These are phyloP conservation scores for Gossypium anomalum DNA, from an alignment of 345 rosid genomes.

Conservation along the genomic window DNA sequence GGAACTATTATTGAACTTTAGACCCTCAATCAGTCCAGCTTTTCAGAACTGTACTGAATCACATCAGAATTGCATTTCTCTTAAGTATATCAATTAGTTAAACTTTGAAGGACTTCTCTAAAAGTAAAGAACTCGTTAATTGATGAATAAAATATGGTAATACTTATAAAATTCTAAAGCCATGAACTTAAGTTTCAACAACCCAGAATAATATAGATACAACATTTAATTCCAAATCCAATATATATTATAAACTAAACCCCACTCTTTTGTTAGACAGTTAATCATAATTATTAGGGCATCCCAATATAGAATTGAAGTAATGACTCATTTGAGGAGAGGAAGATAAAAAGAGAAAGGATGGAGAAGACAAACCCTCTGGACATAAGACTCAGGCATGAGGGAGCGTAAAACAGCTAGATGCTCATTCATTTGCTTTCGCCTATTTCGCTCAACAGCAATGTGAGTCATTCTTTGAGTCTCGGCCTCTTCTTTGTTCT, in stretches of 20 bases:
- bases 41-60: slow-evolving; percentile 13
- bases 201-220: neutral
- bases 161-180: neutral
- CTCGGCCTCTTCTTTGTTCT: slow-evolving; percentile 85
- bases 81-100: neutral
- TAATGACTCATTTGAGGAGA: neutral
- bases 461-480: slow-evolving; percentile 89
- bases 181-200: neutral
- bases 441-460: slow-evolving; percentile 81
- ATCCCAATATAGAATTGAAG: neutral
- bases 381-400: slow-evolving; percentile 83
- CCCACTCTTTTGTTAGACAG: neutral
- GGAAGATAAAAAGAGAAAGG: neutral
- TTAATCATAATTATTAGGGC: neutral
- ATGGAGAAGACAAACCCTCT: slow-evolving; percentile 45
- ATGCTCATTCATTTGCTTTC: slow-evolving; percentile 88
- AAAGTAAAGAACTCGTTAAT: neutral
- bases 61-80: neutral
- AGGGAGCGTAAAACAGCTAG: slow-evolving; percentile 71
- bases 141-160: neutral
- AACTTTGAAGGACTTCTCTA: neutral
- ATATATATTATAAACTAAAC: too few species aligned
- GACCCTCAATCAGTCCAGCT: neutral
- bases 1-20: slow-evolving; percentile 4
- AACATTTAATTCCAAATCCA: neutral